phyloP scores from a whole-genome alignment of 2,329 filamentous ascomycete species.

The Alternaria sp. region DNA sequence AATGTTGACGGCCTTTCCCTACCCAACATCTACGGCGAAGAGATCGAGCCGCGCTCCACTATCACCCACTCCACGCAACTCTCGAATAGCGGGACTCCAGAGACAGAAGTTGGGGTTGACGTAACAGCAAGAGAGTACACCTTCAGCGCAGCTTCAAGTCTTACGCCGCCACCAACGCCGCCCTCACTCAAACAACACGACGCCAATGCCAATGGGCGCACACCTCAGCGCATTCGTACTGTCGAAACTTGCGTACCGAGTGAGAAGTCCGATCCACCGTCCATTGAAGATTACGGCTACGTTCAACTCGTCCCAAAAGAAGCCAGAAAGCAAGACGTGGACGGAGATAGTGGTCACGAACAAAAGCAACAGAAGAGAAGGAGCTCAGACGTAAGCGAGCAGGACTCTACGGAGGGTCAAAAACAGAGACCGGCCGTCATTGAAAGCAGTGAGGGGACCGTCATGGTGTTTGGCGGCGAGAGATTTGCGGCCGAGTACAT shows the following conservation, averaged over 20 bases:
- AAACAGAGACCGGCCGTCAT: not conserved
- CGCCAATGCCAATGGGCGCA: too few relatives aligned
- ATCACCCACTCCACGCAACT: too few relatives aligned
- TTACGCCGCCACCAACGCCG: not conserved
- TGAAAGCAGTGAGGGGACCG: not conserved
- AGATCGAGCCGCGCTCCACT: not conserved
- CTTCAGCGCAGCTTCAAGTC: not conserved
- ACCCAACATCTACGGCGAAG: constrained; percentile 17
- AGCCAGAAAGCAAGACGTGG: not conserved
- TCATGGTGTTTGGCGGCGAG: not conserved
- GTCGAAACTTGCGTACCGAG: not conserved
- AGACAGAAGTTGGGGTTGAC: not conserved
- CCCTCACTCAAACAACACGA: not conserved
- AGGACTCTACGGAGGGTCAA: too few relatives aligned
- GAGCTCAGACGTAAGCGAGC: fast-evolving
- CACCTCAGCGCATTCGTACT: not conserved
- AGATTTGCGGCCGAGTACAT: not conserved
- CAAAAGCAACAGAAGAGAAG: not conserved
- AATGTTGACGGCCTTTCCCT: not conserved
- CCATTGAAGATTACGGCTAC: constrained; percentile 3
- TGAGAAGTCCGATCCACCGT: not conserved
- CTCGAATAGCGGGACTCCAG: not conserved
- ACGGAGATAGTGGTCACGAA: not conserved
- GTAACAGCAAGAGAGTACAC: not conserved
- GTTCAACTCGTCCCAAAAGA: not conserved